These are phyloP conservation scores for Jatropha curcas DNA, from an alignment of 345 rosid genomes.

Conservation along the genomic window DNA sequence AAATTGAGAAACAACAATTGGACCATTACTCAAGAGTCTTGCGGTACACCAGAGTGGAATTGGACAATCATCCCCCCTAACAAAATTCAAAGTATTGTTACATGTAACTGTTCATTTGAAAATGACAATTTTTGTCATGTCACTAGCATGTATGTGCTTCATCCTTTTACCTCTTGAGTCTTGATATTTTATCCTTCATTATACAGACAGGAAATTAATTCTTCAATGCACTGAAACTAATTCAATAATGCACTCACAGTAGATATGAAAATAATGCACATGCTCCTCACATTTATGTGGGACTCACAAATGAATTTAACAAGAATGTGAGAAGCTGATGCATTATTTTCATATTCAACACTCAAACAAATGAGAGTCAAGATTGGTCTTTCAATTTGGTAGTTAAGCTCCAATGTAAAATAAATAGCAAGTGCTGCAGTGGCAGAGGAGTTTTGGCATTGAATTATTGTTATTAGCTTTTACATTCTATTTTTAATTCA, in stretches of 20 bases:
- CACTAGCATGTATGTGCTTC: slow-evolving; percentile 52
- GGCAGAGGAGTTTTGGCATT: neutral
- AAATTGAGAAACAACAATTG: slow-evolving; percentile 1
- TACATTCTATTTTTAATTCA: neutral
- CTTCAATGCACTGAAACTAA: neutral
- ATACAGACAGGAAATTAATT: neutral
- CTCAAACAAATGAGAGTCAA: no score
- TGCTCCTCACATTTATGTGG: no score
- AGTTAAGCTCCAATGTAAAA: no score
- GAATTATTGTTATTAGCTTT: neutral
- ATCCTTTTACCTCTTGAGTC: neutral
- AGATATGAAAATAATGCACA: no score
- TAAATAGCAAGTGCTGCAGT: neutral
- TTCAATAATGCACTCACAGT: no score
- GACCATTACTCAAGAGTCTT: slow-evolving; percentile 40
- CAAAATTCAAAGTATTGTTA: slow-evolving; percentile 28
- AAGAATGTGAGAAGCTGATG: no score
- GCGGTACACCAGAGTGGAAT: slow-evolving; percentile 45
- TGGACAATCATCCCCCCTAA: neutral
- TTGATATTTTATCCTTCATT: neutral
- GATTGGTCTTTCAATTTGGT: no score
- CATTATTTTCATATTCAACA: no score
- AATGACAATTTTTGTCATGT: slow-evolving; percentile 51
- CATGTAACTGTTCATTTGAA: slow-evolving; percentile 50
- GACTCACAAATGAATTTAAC: no score